Evolutionary conservation across 2,329 filamentous ascomycete genomes (phyloP), one percentile per base, ranked within the genome.

Genomic region (Colletotrichum tofieldiae): DNA sequence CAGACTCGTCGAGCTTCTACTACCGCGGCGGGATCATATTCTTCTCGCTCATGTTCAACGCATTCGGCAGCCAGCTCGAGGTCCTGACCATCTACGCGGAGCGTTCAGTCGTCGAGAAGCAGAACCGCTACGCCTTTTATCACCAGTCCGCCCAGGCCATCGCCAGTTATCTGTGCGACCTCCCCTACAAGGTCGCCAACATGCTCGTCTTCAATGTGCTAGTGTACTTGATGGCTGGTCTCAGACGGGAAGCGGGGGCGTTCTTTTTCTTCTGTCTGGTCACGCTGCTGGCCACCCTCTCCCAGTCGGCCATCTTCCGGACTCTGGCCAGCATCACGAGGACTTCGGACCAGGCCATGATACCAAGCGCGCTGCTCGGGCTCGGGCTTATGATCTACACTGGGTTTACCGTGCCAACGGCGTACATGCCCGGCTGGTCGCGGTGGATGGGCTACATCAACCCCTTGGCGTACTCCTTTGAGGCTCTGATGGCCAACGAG

Each of bases 401-500:
- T 9, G 87, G 85, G 73, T 86, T 89, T 74, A 75, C 80, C 23
- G 80, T 82, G 43, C 76, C 76, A 1, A 66, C 67, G 14, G 66
- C 64, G 20, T 74, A 91, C 78, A 82, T 82, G 81, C 81, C 79
- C 35, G 79, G 77, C 4, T 83, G 81, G 81, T 77, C 82, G 75
- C 75, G 90, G 54, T 92, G 86, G 91, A 81, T 91, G 18, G 88
- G 84, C 75, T 89, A 86, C 58, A 77, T 88, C 71, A 88, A 88
- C 67, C 86, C 86, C 0, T 77, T 75, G 2, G 75, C 81, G 0
- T 93, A 93, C 76, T 86, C 88, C 0, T 93, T 93, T 75, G 92
- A 94, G 78, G 88, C 88, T 2, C 88, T 93, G 2, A 82, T 93
- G 73, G 81, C 89, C 0, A 94, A 93, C 75, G 92, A 94, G 76